These are phyloP conservation scores for Leccinum incarnatum DNA, from an alignment of 768 basidiomycete species.

Conservation along the genomic window DNA sequence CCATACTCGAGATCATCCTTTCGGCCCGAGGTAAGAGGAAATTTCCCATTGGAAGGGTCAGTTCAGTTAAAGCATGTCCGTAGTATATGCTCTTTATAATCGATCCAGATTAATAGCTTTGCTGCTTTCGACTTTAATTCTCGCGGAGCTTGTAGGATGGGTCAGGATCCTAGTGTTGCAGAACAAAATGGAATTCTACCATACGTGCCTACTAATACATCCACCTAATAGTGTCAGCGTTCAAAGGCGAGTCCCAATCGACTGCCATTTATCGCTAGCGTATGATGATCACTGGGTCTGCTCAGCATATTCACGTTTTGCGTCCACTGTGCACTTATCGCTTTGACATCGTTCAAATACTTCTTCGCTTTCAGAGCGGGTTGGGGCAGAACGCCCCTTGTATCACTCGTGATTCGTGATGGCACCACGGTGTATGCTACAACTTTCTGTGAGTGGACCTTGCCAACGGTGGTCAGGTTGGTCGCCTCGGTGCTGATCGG, in stretches of 20 bases:
- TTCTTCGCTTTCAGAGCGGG: conserved; percentile 11
- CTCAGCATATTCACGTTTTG: conserved; percentile 14
- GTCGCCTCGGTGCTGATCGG: not conserved
- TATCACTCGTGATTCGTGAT: conserved; percentile 22
- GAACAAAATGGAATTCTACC: not conserved
- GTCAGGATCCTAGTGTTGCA: conserved; percentile 1
- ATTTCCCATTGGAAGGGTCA: not conserved
- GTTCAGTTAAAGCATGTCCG: not conserved
- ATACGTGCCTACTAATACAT: conserved; percentile 11
- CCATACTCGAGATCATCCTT: conserved; percentile 16
- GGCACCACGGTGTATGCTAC: conserved; percentile 9
- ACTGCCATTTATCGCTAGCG: not conserved
- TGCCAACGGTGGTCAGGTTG: not conserved
- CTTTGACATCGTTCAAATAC: conserved; percentile 22
- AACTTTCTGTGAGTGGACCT: conserved; percentile 6
- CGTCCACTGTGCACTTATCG: conserved; percentile 16
- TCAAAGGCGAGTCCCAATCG: conserved; percentile 12
- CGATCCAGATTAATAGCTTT: conserved; percentile 12
- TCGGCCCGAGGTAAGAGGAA: conserved; percentile 14
- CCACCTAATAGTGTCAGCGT: not conserved
- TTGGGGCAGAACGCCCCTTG: conserved; percentile 18
- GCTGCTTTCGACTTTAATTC: conserved; percentile 5
- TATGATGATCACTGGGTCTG: not conserved
- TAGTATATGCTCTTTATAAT: conserved; percentile 22
- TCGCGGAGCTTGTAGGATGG: conserved; percentile 3